phyloP scores from a whole-genome alignment of 176 grass and related monocot genomes.

The Cenchrus fungigraminus region DNA sequence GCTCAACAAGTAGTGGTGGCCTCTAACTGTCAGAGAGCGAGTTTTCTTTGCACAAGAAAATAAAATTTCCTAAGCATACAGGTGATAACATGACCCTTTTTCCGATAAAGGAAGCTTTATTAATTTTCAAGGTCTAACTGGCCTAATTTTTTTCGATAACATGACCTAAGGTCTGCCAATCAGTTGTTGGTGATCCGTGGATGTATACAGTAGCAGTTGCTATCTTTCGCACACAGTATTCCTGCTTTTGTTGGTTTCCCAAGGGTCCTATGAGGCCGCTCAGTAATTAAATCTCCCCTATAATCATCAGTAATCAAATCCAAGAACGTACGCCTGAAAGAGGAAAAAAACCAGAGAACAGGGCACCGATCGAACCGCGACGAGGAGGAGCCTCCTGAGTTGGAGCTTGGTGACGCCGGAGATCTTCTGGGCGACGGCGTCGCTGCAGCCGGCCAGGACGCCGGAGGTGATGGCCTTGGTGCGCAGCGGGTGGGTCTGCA shows the following conservation, averaged over 20 bases:
- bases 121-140: no score
- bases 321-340: no score
- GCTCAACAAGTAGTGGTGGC: not conserved
- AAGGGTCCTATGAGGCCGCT: not conserved
- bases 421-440: slow-evolving; percentile 75
- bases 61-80: not conserved
- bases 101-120: no score
- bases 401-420: slow-evolving; percentile 64
- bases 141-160: no score
- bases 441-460: slow-evolving; percentile 76
- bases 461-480: slow-evolving; percentile 87
- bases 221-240: not conserved
- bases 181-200: not conserved
- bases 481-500: slow-evolving; percentile 73
- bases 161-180: no score
- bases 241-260: not conserved
- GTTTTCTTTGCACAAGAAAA: not conserved
- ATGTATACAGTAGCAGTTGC: not conserved
- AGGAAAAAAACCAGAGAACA: not conserved
- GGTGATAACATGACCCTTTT: not conserved
- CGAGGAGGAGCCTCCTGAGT: slow-evolving; percentile 69
- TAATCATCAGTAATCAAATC: not conserved
- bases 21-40: not conserved
- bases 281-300: no score
- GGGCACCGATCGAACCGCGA: slow-evolving; percentile 57